Evolutionary conservation across 139 green algal genomes (phyloP), one percentile per base, ranked within the genome.

Genomic region (Picochlorum sp.): DNA sequence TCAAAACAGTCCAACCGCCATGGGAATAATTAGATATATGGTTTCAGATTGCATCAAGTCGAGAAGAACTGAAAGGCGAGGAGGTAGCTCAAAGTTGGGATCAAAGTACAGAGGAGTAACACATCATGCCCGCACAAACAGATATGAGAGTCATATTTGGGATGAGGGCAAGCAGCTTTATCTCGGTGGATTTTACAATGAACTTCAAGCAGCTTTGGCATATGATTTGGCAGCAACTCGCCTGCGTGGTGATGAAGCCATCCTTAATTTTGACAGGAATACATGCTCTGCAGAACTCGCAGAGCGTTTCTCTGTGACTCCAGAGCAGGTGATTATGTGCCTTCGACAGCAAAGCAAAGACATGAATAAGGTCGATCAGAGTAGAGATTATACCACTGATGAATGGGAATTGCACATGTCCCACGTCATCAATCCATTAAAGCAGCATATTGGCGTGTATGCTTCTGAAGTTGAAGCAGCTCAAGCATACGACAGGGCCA

Each of bases 61-160:
- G 34, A 41, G 34, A 41, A 9, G 34, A 41, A 41, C 34, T 41
- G 34, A 41, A 41, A 41, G 34, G 8, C 9, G 34, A 41, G 34
- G 34, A 26, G 47, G 47, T 21, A 21, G 47, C n/a, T 54, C 47
- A 21, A 54, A 54, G n/a, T 13, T 54, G 47, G 56, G 56, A 14
- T 82, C 70, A 18, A 62, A 58, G n/a, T 84, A 77, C 61, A 65
- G 88, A 23, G 88, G 88, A n/a, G 88, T 95, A 15, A 95, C 88
- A 4, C 84, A 93, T 45, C 88, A 95, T 72, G 85, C 80, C 67
- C 73, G 88, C 20, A 93, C 81, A 3, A 75, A 77, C 8, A 62
- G 87, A n/a, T 95, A 68, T 63, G 88, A 95, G 62, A 77, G 81
- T 28, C 88, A 95, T 62, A 90, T 92, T 10, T 95, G 87, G 84